Base-by-base conservation (phyloP, 1,139 yeast species). In the Candida gigantensis region DNA sequence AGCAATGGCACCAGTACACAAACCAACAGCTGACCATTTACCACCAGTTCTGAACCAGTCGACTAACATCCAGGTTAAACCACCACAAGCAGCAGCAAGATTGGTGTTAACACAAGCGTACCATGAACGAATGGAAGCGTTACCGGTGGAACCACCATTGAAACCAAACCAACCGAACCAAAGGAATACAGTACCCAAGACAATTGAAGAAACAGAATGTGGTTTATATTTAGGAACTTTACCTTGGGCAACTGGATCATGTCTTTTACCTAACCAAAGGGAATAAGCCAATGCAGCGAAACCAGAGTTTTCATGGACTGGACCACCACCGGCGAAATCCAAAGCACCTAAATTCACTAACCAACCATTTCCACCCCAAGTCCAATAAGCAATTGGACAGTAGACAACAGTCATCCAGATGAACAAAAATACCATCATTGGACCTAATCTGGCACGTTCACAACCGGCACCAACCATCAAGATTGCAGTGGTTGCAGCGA, bases 91-190 rank as follows among this genome's bases (percentile, higher is more conserved):
- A 44, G 97, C 97, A 41, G 97, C 96, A 50, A 90, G 58, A 65
- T 90, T 88, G 55, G 97, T 88, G 74, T 87, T 88, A 55, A 85
- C 86, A 59, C 86, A 79, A 20, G 96, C 95, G 69, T 89, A 88
- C 85, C 88, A 87, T 39, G 96, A 89, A 67, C 97, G 84, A 59
- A 90, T 81, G 43, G 90, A 64, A 28, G 96, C 84, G 59, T 86
- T 84, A 61, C 96, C 96, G 38, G 96, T 86, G 34, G 96, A 87
- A 52, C 97, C 97, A 62, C 96, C 96, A 72, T 92, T 90, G 78
- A 90, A 90, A 36, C 97, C 97, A 55, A 86, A 88, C 97, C 98
- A 90, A 30, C 97, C 97, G 54, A 90, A 88, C 96, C 97, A 90
- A 53, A 90, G 77, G 70, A 92, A 86, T 4, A 87, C 82, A 15